These are phyloP conservation scores for Pestalotiopsis sp. DNA, from an alignment of 2,329 filamentous ascomycete genomes.

Conservation along the genomic window DNA sequence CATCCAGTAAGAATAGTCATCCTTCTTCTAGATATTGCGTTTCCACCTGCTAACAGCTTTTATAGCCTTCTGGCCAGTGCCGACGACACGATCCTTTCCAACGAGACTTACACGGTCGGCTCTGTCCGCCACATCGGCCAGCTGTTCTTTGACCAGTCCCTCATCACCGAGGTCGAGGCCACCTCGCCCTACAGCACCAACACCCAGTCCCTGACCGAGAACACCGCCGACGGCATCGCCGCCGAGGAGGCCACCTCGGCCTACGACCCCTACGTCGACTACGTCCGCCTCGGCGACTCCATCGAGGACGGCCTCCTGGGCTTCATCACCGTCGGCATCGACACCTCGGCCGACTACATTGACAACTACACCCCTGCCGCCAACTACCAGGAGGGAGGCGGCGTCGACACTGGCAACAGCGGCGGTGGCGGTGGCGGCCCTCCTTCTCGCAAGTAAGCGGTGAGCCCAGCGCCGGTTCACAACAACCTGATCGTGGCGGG, in stretches of 20 bases:
- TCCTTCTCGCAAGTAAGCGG: slow-evolving; percentile 6
- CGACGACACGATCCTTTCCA: slow-evolving; percentile 37
- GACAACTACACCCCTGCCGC: slow-evolving; percentile 22
- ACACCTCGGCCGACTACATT: slow-evolving; percentile 21
- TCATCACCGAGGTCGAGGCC: slow-evolving; percentile 39
- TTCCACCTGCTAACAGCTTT: background rate
- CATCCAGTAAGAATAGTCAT: slow-evolving; percentile 37
- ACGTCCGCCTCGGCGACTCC: slow-evolving; percentile 9
- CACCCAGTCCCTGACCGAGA: background rate
- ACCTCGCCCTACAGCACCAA: slow-evolving; percentile 12
- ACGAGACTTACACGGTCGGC: slow-evolving; percentile 46
- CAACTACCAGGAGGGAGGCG: slow-evolving; percentile 29
- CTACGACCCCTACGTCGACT: slow-evolving; percentile 12
- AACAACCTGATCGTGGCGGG: background rate
- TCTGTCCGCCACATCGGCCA: slow-evolving; percentile 63
- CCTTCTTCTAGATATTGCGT: background rate
- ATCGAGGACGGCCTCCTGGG: slow-evolving; percentile 11
- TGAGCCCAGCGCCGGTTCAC: background rate
- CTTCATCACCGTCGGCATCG: slow-evolving; percentile 9
- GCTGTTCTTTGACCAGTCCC: slow-evolving; percentile 64
- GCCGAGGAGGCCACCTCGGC: slow-evolving; percentile 5
- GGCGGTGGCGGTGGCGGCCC: slow-evolving; percentile 16
- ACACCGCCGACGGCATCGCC: slow-evolving; percentile 3
- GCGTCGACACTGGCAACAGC: slow-evolving; percentile 22
- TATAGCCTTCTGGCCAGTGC: slow-evolving; percentile 42